Conservation (phyloP, 164 flowering plant genomes). For the Malania oleifera region DNA sequence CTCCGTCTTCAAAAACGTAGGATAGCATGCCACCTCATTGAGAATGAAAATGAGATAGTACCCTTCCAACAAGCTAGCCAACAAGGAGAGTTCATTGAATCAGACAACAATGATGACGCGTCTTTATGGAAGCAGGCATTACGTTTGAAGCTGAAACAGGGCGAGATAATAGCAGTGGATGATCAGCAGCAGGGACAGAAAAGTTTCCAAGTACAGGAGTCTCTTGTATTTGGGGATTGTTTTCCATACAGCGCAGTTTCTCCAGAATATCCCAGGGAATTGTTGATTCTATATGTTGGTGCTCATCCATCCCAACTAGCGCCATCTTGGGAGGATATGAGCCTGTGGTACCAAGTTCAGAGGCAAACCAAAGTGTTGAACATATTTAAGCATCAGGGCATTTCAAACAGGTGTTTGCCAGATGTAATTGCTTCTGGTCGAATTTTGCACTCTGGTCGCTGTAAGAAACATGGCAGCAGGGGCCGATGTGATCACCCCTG, state of each 20-base stretch:
- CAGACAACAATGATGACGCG: slow-evolving; percentile 37
- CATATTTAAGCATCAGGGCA: slow-evolving; percentile 55
- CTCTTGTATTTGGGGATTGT: slow-evolving; percentile 34
- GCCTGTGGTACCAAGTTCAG: slow-evolving; percentile 84
- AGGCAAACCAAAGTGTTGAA: slow-evolving; percentile 78
- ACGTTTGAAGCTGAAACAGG: slow-evolving; percentile 37
- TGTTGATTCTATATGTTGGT: slow-evolving; percentile 58
- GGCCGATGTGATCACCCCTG: slow-evolving; percentile 71
- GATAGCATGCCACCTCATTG: slow-evolving; percentile 38
- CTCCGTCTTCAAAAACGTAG: slow-evolving; percentile 70
- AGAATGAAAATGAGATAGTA: slow-evolving; percentile 34
- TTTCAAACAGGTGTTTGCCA: slow-evolving; percentile 62
- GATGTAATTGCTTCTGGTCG: slow-evolving; percentile 60
- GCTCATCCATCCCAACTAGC: slow-evolving; percentile 77
- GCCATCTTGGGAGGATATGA: slow-evolving; percentile 90
- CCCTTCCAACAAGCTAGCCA: slow-evolving; percentile 21
- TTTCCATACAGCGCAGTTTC: slow-evolving; percentile 47
- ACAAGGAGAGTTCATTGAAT: slow-evolving; percentile 58
- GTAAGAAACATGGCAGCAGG: slow-evolving; percentile 46
- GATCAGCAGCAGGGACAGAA: slow-evolving; percentile 39
- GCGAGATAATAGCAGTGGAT: slow-evolving; percentile 46
- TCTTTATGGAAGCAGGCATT: slow-evolving; percentile 28
- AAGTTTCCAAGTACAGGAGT: slow-evolving; percentile 46
- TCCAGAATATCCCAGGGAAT: slow-evolving; percentile 43
- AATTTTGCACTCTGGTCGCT: slow-evolving; percentile 62